Evolutionary conservation across 2,329 filamentous ascomycete genomes (phyloP).

Genomic region (Daldinia sp.): DNA sequence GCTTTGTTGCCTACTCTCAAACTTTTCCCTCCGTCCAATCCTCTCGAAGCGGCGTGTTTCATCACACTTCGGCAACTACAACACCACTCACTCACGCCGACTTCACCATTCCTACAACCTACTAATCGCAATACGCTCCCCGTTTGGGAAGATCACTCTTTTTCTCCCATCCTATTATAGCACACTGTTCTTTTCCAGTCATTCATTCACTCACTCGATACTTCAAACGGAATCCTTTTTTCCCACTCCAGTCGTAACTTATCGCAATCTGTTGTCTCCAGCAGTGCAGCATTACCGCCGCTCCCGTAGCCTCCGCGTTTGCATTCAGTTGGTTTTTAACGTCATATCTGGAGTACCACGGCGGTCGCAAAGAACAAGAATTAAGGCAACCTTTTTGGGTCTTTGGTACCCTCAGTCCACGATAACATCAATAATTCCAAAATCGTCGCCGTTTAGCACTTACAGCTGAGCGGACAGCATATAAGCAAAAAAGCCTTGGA

Average conservation of each 20-base stretch:
- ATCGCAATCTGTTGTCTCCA: background rate
- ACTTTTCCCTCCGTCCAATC: constrained; percentile 22
- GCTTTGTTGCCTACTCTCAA: background rate
- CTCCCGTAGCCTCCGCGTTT: background rate
- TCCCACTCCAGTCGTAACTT: constrained; percentile 3
- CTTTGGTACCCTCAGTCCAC: background rate
- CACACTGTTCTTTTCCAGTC: constrained; percentile 25
- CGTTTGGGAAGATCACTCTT: constrained; percentile 40
- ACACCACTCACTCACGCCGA: constrained; percentile 17
- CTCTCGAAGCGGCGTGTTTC: constrained; percentile 33
- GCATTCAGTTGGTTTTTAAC: background rate
- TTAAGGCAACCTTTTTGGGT: constrained; percentile 13
- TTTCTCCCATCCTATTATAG: constrained; percentile 36
- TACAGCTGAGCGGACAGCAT: background rate
- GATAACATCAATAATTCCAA: constrained; percentile 7
- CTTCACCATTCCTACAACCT: constrained; percentile 36
- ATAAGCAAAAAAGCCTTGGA: background rate
- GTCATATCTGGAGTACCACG: constrained; percentile 1
- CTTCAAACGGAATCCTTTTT: constrained; percentile 21
- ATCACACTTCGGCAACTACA: constrained; percentile 22
- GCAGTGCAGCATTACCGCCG: background rate
- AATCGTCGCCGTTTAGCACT: background rate
- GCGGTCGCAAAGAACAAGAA: constrained; percentile 13
- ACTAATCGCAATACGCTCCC: constrained; percentile 27
- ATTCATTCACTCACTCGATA: constrained; percentile 32